These are phyloP conservation scores for Aristolochia fimbriata DNA, from an alignment of 164 flowering plant genomes.

Conservation along the genomic window DNA sequence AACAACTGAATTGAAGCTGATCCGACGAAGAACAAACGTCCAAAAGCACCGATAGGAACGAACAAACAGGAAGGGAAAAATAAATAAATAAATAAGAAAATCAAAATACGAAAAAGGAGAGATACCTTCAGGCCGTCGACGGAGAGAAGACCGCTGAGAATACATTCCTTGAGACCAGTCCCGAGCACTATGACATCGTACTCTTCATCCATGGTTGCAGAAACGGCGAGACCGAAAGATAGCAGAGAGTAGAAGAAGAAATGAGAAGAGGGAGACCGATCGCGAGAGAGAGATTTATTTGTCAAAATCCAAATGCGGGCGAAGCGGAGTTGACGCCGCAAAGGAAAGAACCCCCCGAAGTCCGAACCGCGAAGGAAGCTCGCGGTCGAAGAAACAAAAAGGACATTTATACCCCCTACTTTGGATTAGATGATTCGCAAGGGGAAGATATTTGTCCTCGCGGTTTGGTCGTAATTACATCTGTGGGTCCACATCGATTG, in stretches of 20 bases:
- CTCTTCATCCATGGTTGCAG: slow-evolving; percentile 26
- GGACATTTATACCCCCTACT: no score
- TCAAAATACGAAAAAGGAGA: background rate
- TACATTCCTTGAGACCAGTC: slow-evolving; percentile 31
- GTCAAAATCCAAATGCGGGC: background rate
- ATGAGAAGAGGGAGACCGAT: slow-evolving; percentile 1
- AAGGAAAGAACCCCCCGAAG: no score
- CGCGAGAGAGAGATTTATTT: background rate
- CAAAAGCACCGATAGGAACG: background rate
- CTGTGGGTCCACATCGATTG: no score
- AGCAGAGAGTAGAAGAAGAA: background rate
- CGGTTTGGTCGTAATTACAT: no score
- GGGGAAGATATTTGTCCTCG: no score
- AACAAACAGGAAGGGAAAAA: background rate
- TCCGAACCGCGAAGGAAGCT: no score
- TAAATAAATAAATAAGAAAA: background rate
- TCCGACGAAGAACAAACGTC: background rate
- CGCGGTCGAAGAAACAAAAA: no score
- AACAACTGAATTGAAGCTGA: background rate
- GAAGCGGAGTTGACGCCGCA: background rate
- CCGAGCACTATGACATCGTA: slow-evolving; percentile 30
- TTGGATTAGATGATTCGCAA: no score
- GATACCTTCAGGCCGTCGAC: slow-evolving; percentile 27
- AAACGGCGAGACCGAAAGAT: background rate
- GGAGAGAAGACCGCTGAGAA: slow-evolving; percentile 31